Conservation (phyloP, 2,329 filamentous ascomycete species). For the Neoscytalidium dimidiatum region DNA sequence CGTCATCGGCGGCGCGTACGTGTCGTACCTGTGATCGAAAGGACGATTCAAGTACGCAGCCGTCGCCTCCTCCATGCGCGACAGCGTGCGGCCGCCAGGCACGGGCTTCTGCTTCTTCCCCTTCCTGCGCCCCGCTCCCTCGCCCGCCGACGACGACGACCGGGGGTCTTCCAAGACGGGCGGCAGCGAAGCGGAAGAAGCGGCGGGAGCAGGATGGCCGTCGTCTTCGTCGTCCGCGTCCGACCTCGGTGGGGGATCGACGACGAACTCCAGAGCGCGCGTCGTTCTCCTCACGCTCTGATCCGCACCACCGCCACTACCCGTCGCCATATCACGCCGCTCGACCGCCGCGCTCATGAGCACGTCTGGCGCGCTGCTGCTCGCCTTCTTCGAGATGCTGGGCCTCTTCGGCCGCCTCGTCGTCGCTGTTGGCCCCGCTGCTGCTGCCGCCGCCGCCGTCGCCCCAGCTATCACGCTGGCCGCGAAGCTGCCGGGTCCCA, state of each 20-base stretch:
- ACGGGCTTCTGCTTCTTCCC: slow-evolving; percentile 24
- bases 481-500: slow-evolving; percentile 26
- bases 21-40: slow-evolving; percentile 39
- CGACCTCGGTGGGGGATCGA: too few relatives aligned
- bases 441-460: slow-evolving; percentile 20
- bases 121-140: neutral
- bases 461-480: slow-evolving; percentile 20
- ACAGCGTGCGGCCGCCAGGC: slow-evolving; percentile 45
- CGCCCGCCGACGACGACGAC: neutral
- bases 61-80: slow-evolving; percentile 48
- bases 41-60: slow-evolving; percentile 42
- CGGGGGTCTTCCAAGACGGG: too few relatives aligned
- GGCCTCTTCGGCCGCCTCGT: neutral
- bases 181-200: too few relatives aligned
- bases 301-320: too few relatives aligned
- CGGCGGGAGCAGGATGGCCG: too few relatives aligned
- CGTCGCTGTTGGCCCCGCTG: neutral
- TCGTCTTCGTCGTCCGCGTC: too few relatives aligned
- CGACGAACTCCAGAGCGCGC: too few relatives aligned
- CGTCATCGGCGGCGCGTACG: slow-evolving; percentile 47
- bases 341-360: neutral
- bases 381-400: neutral
- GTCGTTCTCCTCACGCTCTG: too few relatives aligned
- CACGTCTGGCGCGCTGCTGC: neutral
- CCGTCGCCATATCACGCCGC: too few relatives aligned